Base-by-base conservation (phyloP, 176 grass and related monocot species). In the barley (Hordeum vulgare) region DNA sequence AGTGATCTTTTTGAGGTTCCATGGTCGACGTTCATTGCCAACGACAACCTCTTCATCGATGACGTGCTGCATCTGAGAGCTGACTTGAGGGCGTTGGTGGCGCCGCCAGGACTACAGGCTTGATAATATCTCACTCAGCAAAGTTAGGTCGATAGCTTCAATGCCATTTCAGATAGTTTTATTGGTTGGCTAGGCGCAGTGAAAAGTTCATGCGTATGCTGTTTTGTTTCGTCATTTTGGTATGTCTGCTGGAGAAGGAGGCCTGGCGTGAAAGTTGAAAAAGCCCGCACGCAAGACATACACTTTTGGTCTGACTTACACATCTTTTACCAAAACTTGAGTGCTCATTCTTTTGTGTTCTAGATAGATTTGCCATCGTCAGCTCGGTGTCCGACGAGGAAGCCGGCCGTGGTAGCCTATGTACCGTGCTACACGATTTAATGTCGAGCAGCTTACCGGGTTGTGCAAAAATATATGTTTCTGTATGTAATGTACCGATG, bases 61-160 rank as follows among this genome's bases (percentile, higher is more conserved):
- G 93, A 81, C 3, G 80, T 94, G 74, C 81, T 94, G 76, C 85
- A 88, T 71, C 86, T 94, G 87, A 91, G 84, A 85, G 92, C 90
- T 14, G 92, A 94, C 64, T 75, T 90, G 68, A 92, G 2, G 21
- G 67, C 41, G 11, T 4, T 4, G 35, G 9, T 14, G 18, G 36
- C 39, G 67, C 36, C 13, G 21, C 5, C 11, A 0, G n/a, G 12
- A 37, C 6, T 12, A 41, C 67, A 8, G 3, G 21, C 33, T 68
- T 68, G 65, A 68, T 68, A 9, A 26, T 25, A 26, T 25, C 58
- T 61, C 9, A 10, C 47, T 51, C 47, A 51, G 47, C 23, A 25
- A 59, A 26, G 58, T 25, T 61, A 26, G 23, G n/a, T 61, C 23
- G 4, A 11, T 61, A n/a, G 23, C 58, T 26, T 18, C 49, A 53